phyloP scores from a whole-genome alignment of 345 rosid species.

The Moricandia arvensis region DNA sequence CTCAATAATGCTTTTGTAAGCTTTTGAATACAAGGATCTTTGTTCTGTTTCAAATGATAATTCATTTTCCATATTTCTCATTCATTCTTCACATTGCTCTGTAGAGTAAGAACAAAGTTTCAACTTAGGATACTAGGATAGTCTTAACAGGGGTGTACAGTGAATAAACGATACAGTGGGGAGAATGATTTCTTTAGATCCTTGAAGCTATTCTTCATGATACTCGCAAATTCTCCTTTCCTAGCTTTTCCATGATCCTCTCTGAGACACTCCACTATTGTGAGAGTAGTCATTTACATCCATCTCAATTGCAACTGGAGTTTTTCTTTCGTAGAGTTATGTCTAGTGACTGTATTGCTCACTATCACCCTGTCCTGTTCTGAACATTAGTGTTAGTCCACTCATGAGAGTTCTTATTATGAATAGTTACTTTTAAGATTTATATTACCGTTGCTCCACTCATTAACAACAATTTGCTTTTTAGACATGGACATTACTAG shows the following conservation, averaged over 20 bases:
- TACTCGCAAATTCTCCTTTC: no score
- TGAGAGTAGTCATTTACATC: constrained; percentile 58
- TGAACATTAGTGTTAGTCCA: constrained; percentile 30
- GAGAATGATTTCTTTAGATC: no score
- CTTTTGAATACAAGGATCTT: constrained; percentile 7
- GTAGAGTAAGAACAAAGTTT: not conserved
- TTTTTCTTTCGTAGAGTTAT: constrained; percentile 70
- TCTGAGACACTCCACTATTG: constrained; percentile 12
- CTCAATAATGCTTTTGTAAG: constrained; percentile 24
- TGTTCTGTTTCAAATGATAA: not conserved
- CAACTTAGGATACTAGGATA: not conserved
- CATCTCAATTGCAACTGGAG: constrained; percentile 56
- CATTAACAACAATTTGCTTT: not conserved
- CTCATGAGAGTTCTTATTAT: not conserved
- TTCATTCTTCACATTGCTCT: constrained; percentile 13
- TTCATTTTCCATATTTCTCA: constrained; percentile 2
- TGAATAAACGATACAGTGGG: not conserved
- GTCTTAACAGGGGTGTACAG: no score
- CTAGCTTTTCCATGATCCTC: no score
- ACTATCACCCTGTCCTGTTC: constrained; percentile 62
- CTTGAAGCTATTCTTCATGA: no score
- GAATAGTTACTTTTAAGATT: not conserved
- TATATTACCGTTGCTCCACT: not conserved
- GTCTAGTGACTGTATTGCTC: constrained; percentile 49
- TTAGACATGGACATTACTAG: not conserved